Evolutionary conservation across 164 flowering plant species (phyloP).

Genomic region (Liriodendron chinense): DNA sequence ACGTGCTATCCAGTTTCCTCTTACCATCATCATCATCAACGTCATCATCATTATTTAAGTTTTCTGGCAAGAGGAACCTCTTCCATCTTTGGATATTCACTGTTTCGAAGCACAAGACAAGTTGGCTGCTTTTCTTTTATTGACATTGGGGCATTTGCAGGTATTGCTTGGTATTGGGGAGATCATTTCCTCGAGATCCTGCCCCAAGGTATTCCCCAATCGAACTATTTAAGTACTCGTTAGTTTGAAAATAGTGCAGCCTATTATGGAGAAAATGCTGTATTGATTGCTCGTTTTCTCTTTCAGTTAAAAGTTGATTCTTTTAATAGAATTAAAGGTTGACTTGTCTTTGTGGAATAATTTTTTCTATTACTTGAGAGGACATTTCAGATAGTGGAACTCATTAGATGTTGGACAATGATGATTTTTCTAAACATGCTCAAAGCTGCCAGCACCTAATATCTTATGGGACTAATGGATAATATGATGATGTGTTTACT

Average conservation of each 20-base stretch:
- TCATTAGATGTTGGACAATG: neutral
- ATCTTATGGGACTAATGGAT: neutral
- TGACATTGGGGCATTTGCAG: conserved; percentile 31
- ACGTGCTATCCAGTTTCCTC: neutral
- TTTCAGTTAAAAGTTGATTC: neutral
- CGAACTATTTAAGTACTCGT: neutral
- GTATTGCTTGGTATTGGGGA: conserved; percentile 89
- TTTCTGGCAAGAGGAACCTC: too few species aligned
- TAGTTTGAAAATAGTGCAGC: neutral
- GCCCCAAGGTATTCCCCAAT: conserved; percentile 65
- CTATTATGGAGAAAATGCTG: neutral
- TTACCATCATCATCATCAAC: neutral
- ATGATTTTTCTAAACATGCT: neutral
- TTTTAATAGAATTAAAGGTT: neutral
- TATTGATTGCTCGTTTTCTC: neutral
- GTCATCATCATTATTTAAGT: neutral
- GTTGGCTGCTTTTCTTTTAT: too few species aligned
- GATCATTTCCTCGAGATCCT: conserved; percentile 70
- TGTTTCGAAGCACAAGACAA: too few species aligned
- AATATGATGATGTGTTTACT: neutral
- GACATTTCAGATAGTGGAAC: neutral
- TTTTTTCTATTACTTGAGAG: neutral
- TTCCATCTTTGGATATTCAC: too few species aligned
- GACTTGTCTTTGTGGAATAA: neutral
- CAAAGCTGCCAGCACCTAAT: neutral